Evolutionary conservation across 306 rosid genomes (phyloP).

Genomic region (Pterocarpus santalinus): DNA sequence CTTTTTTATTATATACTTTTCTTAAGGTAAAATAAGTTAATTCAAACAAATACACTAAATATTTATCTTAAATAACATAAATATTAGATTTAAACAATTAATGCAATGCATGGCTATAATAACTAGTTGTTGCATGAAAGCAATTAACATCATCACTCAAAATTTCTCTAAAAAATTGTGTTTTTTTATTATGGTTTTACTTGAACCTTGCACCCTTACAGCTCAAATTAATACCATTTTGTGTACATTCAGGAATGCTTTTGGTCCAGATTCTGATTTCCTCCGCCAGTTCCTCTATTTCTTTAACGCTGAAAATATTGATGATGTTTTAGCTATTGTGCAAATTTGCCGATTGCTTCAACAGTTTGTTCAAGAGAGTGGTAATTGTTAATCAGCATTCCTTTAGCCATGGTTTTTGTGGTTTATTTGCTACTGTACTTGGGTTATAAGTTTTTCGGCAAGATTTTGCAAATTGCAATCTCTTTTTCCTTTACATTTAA

Average conservation of each 20-base stretch:
- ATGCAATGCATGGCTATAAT: neutral
- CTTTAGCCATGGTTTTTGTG: slow-evolving; percentile 19
- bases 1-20: neutral
- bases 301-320: slow-evolving; percentile 68
- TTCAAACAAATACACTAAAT: neutral
- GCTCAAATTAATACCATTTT: slow-evolving; percentile 37
- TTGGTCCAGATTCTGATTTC: slow-evolving; percentile 87
- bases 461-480: slow-evolving; percentile 18
- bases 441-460: slow-evolving; percentile 19
- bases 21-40: neutral
- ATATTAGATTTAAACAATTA: neutral
- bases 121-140: slow-evolving; percentile 26
- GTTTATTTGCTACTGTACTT: slow-evolving; percentile 26
- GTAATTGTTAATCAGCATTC: slow-evolving; percentile 56
- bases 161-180: slow-evolving; percentile 12
- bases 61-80: neutral
- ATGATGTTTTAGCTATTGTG: slow-evolving; percentile 77
- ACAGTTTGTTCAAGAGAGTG: slow-evolving; percentile 68
- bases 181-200: slow-evolving; percentile 22
- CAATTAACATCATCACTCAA: slow-evolving; percentile 7
- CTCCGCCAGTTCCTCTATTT: slow-evolving; percentile 86
- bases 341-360: slow-evolving; percentile 80
- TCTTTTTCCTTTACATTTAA: slow-evolving; percentile 13
- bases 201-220: slow-evolving; percentile 31
- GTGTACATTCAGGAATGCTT: slow-evolving; percentile 78